Percentiles rank a stretch among this genome's conserved stretches.
phyloP scores from a whole-genome alignment of 2,329 filamentous ascomycete genomes.

The Cyphellophora europaea region DNA sequence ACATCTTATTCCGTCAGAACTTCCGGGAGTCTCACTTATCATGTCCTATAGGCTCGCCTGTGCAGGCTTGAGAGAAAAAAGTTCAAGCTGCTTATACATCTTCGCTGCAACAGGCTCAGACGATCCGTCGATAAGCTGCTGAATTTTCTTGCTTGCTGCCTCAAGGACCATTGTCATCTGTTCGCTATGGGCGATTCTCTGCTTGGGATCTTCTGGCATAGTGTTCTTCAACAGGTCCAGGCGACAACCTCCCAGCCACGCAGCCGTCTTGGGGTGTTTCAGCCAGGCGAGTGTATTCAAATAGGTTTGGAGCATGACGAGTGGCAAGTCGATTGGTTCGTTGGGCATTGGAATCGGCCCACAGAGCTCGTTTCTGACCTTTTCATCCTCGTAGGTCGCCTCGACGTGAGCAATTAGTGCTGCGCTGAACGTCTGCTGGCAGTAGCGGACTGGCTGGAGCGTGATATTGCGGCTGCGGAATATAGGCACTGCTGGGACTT shows the following conservation, averaged over 20 bases:
- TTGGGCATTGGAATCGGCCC: conserved; percentile 3
- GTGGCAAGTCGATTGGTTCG: conserved; percentile 1
- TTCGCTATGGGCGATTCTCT: too few relatives aligned
- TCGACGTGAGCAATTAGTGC: conserved; percentile 6
- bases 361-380: conserved; percentile 6
- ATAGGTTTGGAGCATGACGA: conserved; percentile 4
- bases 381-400: conserved; percentile 5
- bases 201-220: too few relatives aligned
- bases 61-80: too few relatives aligned
- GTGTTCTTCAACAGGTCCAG: background rate
- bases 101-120: conserved; percentile 3
- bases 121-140: conserved; percentile 1
- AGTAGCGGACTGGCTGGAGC: conserved; percentile 4
- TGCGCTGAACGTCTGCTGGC: conserved; percentile 6
- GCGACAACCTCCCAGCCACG: conserved; percentile 1
- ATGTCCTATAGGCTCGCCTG: too few relatives aligned
- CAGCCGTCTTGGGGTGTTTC: conserved; percentile 3
- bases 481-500: conserved; percentile 1
- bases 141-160: conserved; percentile 3
- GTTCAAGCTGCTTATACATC: too few relatives aligned
- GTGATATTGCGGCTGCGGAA: conserved; percentile 3
- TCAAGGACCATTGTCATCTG: conserved; percentile 1
- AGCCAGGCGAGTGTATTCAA: conserved; percentile 3
- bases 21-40: too few relatives aligned
- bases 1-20: too few relatives aligned